phyloP scores from a whole-genome alignment of 306 rosid genomes.

The Trichosanthes cucumerina region DNA sequence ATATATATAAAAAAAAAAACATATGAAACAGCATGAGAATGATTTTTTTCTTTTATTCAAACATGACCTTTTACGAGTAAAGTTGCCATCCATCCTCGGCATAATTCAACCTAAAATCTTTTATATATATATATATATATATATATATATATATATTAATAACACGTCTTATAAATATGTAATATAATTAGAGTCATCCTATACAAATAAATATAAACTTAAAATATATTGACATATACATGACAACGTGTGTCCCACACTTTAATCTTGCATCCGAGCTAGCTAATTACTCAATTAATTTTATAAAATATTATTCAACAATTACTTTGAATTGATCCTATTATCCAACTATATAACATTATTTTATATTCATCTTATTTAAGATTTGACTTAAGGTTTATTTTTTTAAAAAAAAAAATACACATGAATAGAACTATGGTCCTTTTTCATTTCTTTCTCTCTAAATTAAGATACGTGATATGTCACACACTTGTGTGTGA shows the following conservation, averaged over 20 bases:
- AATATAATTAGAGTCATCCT: not conserved
- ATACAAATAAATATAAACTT: not conserved
- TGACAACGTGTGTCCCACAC: not conserved
- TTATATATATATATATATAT: too few relatives aligned
- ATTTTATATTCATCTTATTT: too few relatives aligned
- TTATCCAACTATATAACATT: too few relatives aligned
- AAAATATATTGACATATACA: not conserved
- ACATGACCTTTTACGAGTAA: not conserved
- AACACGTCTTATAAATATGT: not conserved
- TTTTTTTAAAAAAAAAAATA: too few relatives aligned
- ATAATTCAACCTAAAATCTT: too few relatives aligned
- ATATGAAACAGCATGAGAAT: too few relatives aligned
- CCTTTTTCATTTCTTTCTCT: not conserved
- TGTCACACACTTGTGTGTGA: too few relatives aligned
- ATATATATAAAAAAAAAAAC: too few relatives aligned
- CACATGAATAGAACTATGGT: not conserved
- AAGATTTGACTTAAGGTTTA: not conserved
- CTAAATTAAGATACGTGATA: not conserved
- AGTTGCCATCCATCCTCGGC: not conserved
- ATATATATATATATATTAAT: too few relatives aligned
- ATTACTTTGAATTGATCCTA: too few relatives aligned
- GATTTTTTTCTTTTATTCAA: too few relatives aligned
- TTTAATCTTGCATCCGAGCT: not conserved
- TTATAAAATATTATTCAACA: not conserved
- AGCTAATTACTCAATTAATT: not conserved